These are phyloP conservation scores for Iberis pinnata DNA, from an alignment of 345 rosid species.

Conservation along the genomic window DNA sequence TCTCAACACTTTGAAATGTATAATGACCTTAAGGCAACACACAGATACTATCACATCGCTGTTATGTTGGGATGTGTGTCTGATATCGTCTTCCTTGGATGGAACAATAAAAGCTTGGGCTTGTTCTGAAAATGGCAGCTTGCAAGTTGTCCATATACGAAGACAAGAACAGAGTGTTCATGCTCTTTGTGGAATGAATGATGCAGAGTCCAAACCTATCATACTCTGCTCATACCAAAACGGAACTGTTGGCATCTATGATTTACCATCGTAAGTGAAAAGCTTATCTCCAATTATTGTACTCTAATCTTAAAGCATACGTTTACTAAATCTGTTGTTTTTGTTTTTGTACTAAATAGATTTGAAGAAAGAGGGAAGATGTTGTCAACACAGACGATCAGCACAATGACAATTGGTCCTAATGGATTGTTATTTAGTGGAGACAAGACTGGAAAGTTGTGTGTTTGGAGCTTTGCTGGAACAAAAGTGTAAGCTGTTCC, in stretches of 20 bases:
- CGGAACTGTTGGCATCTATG: slow-evolving; percentile 31
- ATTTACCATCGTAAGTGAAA: slow-evolving; percentile 43
- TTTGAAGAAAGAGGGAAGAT: slow-evolving; percentile 44
- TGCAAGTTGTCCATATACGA: slow-evolving; percentile 31
- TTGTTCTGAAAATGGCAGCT: slow-evolving; percentile 17
- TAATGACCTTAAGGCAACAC: slow-evolving; percentile 40
- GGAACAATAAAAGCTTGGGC: slow-evolving; percentile 48
- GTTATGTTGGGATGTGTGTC: slow-evolving; percentile 47
- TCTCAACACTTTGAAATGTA: slow-evolving; percentile 33
- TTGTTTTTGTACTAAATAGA: neutral
- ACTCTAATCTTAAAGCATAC: neutral
- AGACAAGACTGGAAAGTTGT: slow-evolving; percentile 38
- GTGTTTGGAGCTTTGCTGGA: slow-evolving; percentile 27
- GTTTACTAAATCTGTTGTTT: neutral
- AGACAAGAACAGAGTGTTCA: slow-evolving; percentile 40
- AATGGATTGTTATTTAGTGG: slow-evolving; percentile 43
- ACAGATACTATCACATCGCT: slow-evolving; percentile 46
- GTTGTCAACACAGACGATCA: slow-evolving; percentile 32
- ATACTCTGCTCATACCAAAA: slow-evolving; percentile 39
- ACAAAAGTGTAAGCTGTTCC: slow-evolving; percentile 8
- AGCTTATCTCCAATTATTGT: neutral
- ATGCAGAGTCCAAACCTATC: slow-evolving; percentile 40
- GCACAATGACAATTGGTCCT: slow-evolving; percentile 35
- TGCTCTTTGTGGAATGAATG: slow-evolving; percentile 34
- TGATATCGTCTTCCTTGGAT: slow-evolving; percentile 56